Evolutionary conservation across 371 early-diverging fungal genomes (phyloP), one percentile per base, ranked within the genome.

Genomic region (Mortierella sp.): DNA sequence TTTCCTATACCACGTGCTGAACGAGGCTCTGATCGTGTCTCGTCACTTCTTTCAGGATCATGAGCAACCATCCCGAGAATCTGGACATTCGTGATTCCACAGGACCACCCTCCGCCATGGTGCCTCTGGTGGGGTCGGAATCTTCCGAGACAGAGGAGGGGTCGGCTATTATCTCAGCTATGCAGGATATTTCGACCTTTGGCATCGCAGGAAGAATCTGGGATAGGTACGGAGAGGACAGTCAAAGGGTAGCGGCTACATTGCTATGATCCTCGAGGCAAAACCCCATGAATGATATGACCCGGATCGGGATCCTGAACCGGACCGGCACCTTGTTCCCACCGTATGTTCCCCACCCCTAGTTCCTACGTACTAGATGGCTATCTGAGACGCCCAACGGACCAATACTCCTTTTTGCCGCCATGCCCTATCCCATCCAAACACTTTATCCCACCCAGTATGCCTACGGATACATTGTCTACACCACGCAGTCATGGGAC

Each of bases 161-260:
- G 17, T n/a, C 45, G 16, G 41, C 54, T 24, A 60, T 60, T 48
- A 43, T 73, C 43, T 37, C 63, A 21, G 50, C 28, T 27, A 67
- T 63, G 56, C 74, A 73, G 29, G 74, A 73, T 39, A 73, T 73
- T 48, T 43, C 67, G 0, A 63, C 74, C 0, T 73, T 67, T 56
- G 74, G 74, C 7, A 63, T 73, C 44, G 74, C 74, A 10, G 74
- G 74, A 29, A 58, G 60, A 10, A 73, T 73, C 60, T 73, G 74
- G 74, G 63, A 73, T 43, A 67, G 67, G 67, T 73, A 64, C 19
- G 29, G 24, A 6, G 25, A 47, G 10, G 25, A 5, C 7, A 12
- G 44, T 5, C 44, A 5, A 44, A 12, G n/a, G 44, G n/a, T 19
- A 16, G 17, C 0, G 19, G 21, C 14, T 10, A 54, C 24, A 45